Evolutionary conservation across 768 basidiomycete species (phyloP), one percentile per base, ranked within the genome.

Genomic region (Mycena pura): DNA sequence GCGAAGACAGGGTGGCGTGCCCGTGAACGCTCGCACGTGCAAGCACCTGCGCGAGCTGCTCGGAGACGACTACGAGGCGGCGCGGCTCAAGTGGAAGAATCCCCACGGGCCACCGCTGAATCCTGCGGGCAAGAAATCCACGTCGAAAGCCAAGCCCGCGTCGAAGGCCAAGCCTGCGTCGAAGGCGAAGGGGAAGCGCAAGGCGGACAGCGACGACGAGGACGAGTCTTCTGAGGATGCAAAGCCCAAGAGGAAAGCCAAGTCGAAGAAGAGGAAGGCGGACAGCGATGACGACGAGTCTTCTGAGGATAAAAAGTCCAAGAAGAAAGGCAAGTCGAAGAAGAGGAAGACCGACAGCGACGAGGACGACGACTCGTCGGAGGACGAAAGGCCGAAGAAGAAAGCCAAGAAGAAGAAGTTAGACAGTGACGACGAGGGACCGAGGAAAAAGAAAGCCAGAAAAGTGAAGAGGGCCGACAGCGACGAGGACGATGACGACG

Each of bases 11-110:
- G 67, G 65, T 13, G 72, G 76, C 5, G 71, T 58, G 13, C 78
- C 79, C 2, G 69, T 74, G 27, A 75, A 78, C 60, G 77, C 76
- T 3, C 76, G 79, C 2, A 72, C 74, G 3, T 80, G 79, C 68
- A 79, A 79, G 51, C 79, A 80, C 55, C 63, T 80, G 43, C 72
- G 72, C 49, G 63, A 64, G 5, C 64, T 79, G 29, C 66, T 80
- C 17, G 79, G 79, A 19, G 74, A 74, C 6, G 68, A 66, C 22
- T 80, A 80, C 65, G 78, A 80, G 57, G 65, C 68, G 22, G 77
- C 77, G 3, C 77, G 78, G 11, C 41, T 78, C 17, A 68, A 70
- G 40, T 65, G 65, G 39, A 77, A 75, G 65, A 78, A 81, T 60
- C 78, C 78, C 0, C 58, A 75, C 34, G 78, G 76, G 0, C 57